Percentiles rank a stretch among this genome's conserved stretches.
Evolutionary conservation across 768 basidiomycete genomes (phyloP).

Genomic region (Termitomyces sp.): DNA sequence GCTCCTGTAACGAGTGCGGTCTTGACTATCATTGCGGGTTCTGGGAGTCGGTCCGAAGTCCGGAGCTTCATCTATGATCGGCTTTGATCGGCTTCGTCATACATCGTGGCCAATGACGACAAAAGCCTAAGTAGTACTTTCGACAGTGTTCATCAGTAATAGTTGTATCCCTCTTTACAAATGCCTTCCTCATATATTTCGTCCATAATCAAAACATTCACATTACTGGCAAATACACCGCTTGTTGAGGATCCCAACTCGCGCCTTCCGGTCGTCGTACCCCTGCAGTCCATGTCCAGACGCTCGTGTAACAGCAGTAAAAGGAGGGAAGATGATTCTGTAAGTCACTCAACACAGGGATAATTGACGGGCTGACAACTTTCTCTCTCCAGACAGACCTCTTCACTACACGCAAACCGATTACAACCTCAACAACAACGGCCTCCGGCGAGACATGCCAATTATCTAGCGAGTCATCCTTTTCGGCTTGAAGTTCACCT

Average conservation of each 20-base stretch:
- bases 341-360: neutral
- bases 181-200: conserved; percentile 18
- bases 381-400: neutral
- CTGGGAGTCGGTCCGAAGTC: neutral
- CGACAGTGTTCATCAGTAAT: neutral
- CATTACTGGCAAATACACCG: conserved; percentile 30
- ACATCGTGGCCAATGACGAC: neutral
- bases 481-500: neutral
- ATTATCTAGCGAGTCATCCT: conserved; percentile 2
- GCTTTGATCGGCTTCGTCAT: conserved; percentile 1
- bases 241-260: conserved; percentile 22
- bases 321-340: conserved; percentile 1
- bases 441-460: neutral
- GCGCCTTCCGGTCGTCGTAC: conserved; percentile 15
- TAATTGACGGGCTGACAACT: neutral
- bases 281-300: conserved; percentile 18
- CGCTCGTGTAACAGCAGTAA: neutral
- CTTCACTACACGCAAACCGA: neutral
- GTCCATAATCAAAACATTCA: conserved; percentile 22
- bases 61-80: neutral
- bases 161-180: neutral
- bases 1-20: conserved; percentile 28
- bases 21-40: conserved; percentile 8
- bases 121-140: neutral
- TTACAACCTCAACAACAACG: neutral